Conservation (phyloP, 2,329 filamentous ascomycete species). For the Colletotrichum theobromicola region DNA sequence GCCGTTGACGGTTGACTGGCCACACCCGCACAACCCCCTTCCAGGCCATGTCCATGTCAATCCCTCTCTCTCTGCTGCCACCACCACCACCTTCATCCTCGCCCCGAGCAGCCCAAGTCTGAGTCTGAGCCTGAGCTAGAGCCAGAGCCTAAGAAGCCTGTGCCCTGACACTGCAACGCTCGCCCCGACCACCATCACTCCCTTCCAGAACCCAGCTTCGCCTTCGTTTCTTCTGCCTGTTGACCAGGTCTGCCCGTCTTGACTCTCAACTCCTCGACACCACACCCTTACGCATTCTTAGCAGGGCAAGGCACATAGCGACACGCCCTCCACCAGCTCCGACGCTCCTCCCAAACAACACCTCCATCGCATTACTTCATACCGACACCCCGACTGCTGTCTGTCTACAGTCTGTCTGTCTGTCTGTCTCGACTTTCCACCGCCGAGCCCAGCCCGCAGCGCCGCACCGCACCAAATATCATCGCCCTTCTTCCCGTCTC, state of each 20-base stretch:
- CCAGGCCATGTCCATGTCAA: conserved; percentile 9
- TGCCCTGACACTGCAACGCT: background rate
- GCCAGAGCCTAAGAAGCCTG: background rate
- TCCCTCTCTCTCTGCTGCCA: background rate
- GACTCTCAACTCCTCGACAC: conserved; percentile 4
- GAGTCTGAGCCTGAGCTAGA: background rate
- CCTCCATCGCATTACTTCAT: conserved; percentile 16
- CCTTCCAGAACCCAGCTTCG: background rate
- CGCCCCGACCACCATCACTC: background rate
- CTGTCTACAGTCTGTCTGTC: background rate
- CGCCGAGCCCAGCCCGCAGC: background rate
- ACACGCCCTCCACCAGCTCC: background rate
- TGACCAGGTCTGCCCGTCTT: conserved; percentile 16
- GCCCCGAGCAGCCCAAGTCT: background rate
- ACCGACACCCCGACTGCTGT: background rate
- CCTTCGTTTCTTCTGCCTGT: conserved; percentile 21
- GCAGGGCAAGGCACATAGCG: background rate
- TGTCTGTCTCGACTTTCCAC: background rate
- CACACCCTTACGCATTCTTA: background rate
- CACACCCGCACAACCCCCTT: background rate
- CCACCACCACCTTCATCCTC: too few relatives aligned
- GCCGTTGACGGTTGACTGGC: background rate
- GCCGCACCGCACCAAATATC: background rate
- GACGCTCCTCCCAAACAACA: background rate
- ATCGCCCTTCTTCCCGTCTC: background rate